Conservation (phyloP, 1,284 basidiomycete genomes). For the Sphagnurus paluster region DNA sequence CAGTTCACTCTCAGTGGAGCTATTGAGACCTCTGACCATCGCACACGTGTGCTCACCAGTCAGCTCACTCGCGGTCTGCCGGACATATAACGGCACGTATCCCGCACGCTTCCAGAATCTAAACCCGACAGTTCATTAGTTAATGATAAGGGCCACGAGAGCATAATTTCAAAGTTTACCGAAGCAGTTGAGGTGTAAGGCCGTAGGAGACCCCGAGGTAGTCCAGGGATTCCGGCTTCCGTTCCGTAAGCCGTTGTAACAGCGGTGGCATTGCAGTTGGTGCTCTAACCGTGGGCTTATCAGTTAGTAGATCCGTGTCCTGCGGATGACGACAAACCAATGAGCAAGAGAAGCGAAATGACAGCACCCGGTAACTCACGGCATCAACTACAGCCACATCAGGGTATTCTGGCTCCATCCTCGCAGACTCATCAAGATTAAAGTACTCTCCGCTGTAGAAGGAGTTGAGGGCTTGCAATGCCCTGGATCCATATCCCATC, state of each 20-base stretch:
- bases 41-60: conserved; percentile 97
- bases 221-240: conserved; percentile 89
- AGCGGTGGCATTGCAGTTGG: conserved; percentile 88
- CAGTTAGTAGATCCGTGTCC: conserved; percentile 60
- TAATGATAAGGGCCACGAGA: neutral
- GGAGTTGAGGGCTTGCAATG: conserved; percentile 82
- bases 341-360: neutral
- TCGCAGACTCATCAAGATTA: conserved; percentile 75
- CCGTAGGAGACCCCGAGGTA: conserved; percentile 98
- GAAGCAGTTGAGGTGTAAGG: conserved; percentile 83
- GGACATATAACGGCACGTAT: conserved; percentile 89
- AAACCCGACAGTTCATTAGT: neutral
- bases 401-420: conserved; percentile 60
- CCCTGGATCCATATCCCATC: conserved; percentile 98
- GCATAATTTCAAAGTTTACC: conserved; percentile 38
- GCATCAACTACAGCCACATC: conserved; percentile 60
- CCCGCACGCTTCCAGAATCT: conserved; percentile 97
- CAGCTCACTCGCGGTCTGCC: conserved; percentile 92
- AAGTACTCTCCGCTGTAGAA: conserved; percentile 95
- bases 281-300: conserved; percentile 76
- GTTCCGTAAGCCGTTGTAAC: conserved; percentile 87
- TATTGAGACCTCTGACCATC: conserved; percentile 84
- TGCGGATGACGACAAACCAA: conserved; percentile 10
- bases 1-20: conserved; percentile 58
- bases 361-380: conserved; percentile 37